Evolutionary conservation across 208 protist species (phyloP).

Genomic region (Trypanosoma melophagium): DNA sequence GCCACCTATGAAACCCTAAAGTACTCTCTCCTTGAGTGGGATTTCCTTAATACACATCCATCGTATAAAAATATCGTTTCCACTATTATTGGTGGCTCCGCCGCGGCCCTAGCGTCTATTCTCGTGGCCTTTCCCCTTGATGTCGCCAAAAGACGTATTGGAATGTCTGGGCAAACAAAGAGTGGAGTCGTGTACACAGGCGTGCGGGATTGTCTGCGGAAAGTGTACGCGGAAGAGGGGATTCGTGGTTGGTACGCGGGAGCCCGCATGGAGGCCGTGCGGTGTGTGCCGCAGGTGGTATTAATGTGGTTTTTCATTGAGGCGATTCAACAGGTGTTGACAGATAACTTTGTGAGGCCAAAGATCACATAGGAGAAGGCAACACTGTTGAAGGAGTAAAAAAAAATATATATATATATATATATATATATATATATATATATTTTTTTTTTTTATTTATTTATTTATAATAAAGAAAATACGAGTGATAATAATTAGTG

Average conservation of each 20-base stretch:
- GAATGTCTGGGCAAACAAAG: constrained; percentile 77
- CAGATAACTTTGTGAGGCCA: constrained; percentile 13
- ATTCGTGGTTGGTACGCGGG: constrained; percentile 80
- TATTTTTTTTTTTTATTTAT: too few relatives aligned
- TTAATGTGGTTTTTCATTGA: constrained; percentile 92
- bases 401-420: too few relatives aligned
- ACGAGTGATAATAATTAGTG: too few relatives aligned
- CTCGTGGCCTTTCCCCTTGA: constrained; percentile 75
- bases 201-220: constrained; percentile 61
- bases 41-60: constrained; percentile 33
- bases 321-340: constrained; percentile 53
- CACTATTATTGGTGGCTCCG: constrained; percentile 64
- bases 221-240: constrained; percentile 71
- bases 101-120: constrained; percentile 77
- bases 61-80: constrained; percentile 45
- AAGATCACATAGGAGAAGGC: too few relatives aligned
- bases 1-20: constrained; percentile 89
- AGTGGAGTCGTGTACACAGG: constrained; percentile 65
- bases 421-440: too few relatives aligned
- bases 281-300: constrained; percentile 87
- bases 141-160: constrained; percentile 85
- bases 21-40: constrained; percentile 59
- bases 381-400: too few relatives aligned
- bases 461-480: too few relatives aligned
- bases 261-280: constrained; percentile 63